phyloP scores from a whole-genome alignment of 768 basidiomycete species.

The Suillus ampliporus region DNA sequence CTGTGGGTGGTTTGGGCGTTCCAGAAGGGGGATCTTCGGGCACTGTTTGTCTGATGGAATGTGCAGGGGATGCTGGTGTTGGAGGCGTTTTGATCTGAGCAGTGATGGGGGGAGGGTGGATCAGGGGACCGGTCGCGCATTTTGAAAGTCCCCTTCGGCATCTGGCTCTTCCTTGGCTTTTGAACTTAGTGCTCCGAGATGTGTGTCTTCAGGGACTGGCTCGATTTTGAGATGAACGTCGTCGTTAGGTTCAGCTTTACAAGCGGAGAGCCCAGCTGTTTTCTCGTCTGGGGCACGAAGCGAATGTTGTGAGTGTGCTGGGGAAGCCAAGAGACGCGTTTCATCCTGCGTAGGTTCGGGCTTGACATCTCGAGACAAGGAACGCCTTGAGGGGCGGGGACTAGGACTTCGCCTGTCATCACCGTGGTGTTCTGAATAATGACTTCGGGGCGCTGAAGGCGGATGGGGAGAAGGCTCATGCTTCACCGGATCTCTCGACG shows the following conservation, averaged over 20 bases:
- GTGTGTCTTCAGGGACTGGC: background rate
- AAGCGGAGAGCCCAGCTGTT: background rate
- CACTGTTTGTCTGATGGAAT: background rate
- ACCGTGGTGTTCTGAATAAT: background rate
- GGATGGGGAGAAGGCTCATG: background rate
- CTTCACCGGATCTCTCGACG: slow-evolving; percentile 1
- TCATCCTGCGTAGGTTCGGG: background rate
- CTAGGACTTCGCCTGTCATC: slow-evolving; percentile 5
- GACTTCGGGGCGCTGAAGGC: background rate
- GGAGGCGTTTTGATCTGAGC: slow-evolving; percentile 7
- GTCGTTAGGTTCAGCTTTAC: background rate
- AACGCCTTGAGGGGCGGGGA: background rate
- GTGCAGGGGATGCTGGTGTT: slow-evolving; percentile 19
- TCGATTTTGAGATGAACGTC: background rate
- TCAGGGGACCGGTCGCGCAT: slow-evolving; percentile 28
- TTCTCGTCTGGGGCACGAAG: background rate
- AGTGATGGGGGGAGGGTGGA: slow-evolving; percentile 15
- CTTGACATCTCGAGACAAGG: slow-evolving; percentile 1
- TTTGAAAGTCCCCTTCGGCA: slow-evolving; percentile 24
- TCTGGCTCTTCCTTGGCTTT: slow-evolving; percentile 26
- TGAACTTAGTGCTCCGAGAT: slow-evolving; percentile 3
- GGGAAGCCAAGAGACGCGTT: background rate
- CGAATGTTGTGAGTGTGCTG: background rate
- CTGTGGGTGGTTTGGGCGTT: slow-evolving; percentile 18
- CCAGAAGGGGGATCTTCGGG: background rate